Conservation (phyloP, 768 basidiomycete genomes). For the Russula sp. region DNA sequence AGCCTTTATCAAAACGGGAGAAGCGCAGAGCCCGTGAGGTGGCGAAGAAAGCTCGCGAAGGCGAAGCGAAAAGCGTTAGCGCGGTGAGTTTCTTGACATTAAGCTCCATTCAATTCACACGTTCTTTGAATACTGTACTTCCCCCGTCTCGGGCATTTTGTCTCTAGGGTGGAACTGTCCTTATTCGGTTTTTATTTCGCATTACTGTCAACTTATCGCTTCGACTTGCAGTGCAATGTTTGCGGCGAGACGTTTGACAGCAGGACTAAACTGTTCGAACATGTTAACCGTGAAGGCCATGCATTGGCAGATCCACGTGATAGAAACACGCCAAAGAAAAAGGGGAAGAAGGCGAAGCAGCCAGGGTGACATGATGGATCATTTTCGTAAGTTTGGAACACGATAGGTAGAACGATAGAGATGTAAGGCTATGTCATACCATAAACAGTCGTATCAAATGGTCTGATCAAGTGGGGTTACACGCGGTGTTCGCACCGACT, state of each 20-base stretch:
- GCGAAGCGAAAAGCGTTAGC: slow-evolving; percentile 21
- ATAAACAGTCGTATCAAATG: slow-evolving; percentile 21
- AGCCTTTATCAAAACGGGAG: slow-evolving; percentile 72
- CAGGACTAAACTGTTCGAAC: slow-evolving; percentile 70
- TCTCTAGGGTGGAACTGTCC: slow-evolving; percentile 3
- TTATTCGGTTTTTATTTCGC: slow-evolving; percentile 9
- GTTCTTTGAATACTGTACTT: not conserved
- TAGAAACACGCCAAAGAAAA: slow-evolving; percentile 32
- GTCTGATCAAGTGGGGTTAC: slow-evolving; percentile 15
- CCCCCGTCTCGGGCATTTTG: not conserved
- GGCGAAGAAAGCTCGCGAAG: slow-evolving; percentile 54
- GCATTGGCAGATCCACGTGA: slow-evolving; percentile 48
- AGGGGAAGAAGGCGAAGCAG: slow-evolving; percentile 41
- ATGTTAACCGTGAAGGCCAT: slow-evolving; percentile 70
- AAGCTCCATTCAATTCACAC: slow-evolving; percentile 13
- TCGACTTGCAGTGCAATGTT: slow-evolving; percentile 55
- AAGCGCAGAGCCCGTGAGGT: slow-evolving; percentile 74
- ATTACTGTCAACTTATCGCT: not conserved
- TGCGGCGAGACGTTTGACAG: slow-evolving; percentile 63
- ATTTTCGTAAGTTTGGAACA: slow-evolving; percentile 2
- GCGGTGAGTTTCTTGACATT: slow-evolving; percentile 13
- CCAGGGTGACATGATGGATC: slow-evolving; percentile 11
- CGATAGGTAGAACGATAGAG: slow-evolving; percentile 10
- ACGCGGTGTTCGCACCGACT: slow-evolving; percentile 8
- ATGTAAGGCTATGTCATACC: slow-evolving; percentile 22